Evolutionary conservation across 352 stramenopile genomes (phyloP), one percentile per base, ranked within the genome.

Genomic region (Globisporangium mamillatum): DNA sequence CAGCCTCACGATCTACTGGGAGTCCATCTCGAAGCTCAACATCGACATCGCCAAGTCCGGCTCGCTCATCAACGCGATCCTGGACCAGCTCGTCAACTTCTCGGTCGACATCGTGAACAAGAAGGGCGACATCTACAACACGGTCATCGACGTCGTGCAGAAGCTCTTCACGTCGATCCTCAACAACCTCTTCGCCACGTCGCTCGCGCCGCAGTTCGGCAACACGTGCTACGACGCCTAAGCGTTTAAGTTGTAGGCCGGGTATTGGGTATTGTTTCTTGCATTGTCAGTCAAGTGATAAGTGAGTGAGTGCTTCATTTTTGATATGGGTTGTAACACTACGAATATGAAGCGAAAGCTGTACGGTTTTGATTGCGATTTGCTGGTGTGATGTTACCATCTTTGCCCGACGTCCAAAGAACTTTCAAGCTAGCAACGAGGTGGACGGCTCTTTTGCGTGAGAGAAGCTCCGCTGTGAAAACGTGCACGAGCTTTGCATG

Each of bases 1-100:
- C 71, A 67, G 61, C 32, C 67, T 85, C 16, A 24, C 59, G 41
- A 27, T 85, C 32, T 66, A 60, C 56, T 85, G 74, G 60, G 68
- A 80, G 34, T 38, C 61, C 8, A 75, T 85, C 66, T 46, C 53
- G 48, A 41, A 64, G 38, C 44, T 69, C 18, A 41, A 54, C 54
- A 32, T 69, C 20, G n/a, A 36, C 14, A 67, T 69, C 48, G 34
- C 58, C 36, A 66, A 55, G 22, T 67, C 56, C 5, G 54, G 53
- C 36, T 25, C 25, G 10, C 29, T 69, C 38, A n/a, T 65, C 34
- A 66, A 52, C 36, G 27, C 58, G 41, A 54, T 69, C 38, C 18
- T 55, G 10, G 29, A 64, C 27, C 16, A 22, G 16, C 56, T 69
- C n/a, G 10, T 60, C 36, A 55, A 66, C 54, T 69, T 69, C 54